Evolutionary conservation across 495 filamentous ascomycete genomes (phyloP), one percentile per base, ranked within the genome.

Genomic region (Lasiosphaeriaceae sp.): DNA sequence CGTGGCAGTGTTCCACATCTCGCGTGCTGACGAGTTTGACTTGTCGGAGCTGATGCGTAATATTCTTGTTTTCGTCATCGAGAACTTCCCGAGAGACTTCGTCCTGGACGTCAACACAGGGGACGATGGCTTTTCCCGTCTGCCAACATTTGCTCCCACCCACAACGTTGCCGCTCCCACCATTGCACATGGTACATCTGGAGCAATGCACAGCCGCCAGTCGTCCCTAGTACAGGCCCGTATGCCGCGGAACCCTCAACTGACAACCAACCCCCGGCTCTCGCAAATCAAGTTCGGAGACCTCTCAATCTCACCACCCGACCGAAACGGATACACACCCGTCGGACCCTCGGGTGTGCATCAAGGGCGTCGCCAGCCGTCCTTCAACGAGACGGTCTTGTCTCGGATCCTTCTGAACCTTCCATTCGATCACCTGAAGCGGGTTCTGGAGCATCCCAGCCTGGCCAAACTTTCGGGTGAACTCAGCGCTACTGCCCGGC

Each of bases 201-300:
- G 61, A 26, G 66, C 20, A 14, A 3, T 17, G 1, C 61, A 64
- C 46, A 64, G 54, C 55, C 59, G 61, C 46, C 62, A 65, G 37
- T 6, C 56, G 11, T 61, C 62, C 52, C 54, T 61, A 35, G n/a
- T 35, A 14, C 48, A 67, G 50, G 29, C 52, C 21, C 57, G 43
- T 46, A 61, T 72, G 60, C 56, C 68, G 43, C 59, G 66, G 2
- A 51, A 58, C 24, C 48, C 52, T n/a, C 66, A 56, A 12, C 12
- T 59, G 20, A 57, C 65, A 0, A 66, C 71, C 45, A 77, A 83
- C 53, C 76, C 79, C 2, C 77, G 80, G 0, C 66, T 88, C 6
- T 82, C 81, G 51, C 70, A 70, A 47, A 88, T 90, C 63, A 80
- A 80, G 57, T 90, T 90, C 59, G 86, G 86, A 11, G 85, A 90